These are phyloP conservation scores for Tetracladium setigerum DNA, from an alignment of 495 filamentous ascomycete species.

Conservation along the genomic window DNA sequence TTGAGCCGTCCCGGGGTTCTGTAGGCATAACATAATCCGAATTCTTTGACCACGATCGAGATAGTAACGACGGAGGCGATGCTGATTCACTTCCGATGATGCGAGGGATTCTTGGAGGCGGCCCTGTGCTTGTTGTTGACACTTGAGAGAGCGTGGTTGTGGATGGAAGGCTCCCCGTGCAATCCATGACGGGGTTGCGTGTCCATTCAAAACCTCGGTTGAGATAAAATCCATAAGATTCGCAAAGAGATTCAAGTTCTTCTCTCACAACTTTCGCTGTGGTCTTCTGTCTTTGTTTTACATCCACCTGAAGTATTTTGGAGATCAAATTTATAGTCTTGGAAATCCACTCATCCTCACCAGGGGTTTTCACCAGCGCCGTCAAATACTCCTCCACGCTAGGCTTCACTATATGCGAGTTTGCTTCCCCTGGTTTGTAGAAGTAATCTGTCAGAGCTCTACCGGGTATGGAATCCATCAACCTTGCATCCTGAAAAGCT, in stretches of 20 bases:
- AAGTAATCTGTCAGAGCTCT: conserved; percentile 1
- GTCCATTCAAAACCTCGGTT: background rate
- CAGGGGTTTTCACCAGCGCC: background rate
- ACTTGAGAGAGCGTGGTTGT: background rate
- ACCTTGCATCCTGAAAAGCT: background rate
- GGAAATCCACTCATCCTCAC: conserved; percentile 2
- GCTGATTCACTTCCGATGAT: too few species aligned
- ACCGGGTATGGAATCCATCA: background rate
- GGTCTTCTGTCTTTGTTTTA: background rate
- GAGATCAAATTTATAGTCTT: background rate
- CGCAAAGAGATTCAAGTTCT: background rate
- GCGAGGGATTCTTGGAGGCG: too few species aligned
- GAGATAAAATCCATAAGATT: too few species aligned
- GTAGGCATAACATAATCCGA: too few species aligned
- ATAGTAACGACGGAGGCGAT: too few species aligned
- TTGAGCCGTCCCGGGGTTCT: too few species aligned
- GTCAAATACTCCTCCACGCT: background rate
- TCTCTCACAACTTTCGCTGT: background rate
- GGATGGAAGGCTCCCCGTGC: background rate
- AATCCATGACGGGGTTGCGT: background rate
- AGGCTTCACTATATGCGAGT: background rate
- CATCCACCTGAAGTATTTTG: conserved; percentile 4
- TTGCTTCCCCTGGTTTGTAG: conserved; percentile 1
- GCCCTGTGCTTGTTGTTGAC: background rate
- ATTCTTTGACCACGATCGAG: too few species aligned